Evolutionary conservation across 352 stramenopile genomes (phyloP).

Genomic region (Phytophthora crassamura): DNA sequence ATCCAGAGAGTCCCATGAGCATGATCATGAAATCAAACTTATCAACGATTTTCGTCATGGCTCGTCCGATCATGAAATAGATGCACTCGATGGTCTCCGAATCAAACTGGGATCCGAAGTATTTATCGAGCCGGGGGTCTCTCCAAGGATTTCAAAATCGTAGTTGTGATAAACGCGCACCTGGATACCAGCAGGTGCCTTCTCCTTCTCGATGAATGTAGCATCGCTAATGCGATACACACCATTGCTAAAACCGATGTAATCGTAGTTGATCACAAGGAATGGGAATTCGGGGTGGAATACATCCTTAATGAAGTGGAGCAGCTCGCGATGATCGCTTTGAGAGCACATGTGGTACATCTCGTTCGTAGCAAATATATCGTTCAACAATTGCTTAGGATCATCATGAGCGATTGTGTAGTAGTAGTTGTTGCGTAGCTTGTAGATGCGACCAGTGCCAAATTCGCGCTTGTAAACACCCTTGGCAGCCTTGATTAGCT

Average conservation of each 20-base stretch:
- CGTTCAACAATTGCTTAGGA: background rate
- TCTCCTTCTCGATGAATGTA: background rate
- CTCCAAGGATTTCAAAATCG: background rate
- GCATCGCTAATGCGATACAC: conserved; percentile 1
- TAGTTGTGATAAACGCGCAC: background rate
- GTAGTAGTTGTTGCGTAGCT: background rate
- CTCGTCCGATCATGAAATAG: conserved; percentile 5
- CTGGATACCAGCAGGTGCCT: background rate
- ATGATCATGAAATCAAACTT: conserved; percentile 9
- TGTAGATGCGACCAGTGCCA: background rate
- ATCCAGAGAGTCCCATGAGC: background rate
- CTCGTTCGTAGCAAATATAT: background rate
- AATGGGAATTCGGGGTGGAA: too few relatives aligned
- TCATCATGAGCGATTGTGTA: background rate
- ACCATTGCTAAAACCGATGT: conserved; percentile 6
- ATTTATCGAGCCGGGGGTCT: conserved; percentile 1
- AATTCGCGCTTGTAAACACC: too few relatives aligned
- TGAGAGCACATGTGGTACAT: conserved; percentile 2
- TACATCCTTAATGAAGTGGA: too few relatives aligned
- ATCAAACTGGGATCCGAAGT: conserved; percentile 3
- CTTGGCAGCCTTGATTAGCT: background rate
- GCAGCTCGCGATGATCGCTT: too few relatives aligned
- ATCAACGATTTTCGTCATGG: background rate
- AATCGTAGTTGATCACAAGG: conserved; percentile 1
- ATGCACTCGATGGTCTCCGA: conserved; percentile 4